Evolutionary conservation across 257 asterid genomes (phyloP).

Genomic region (Marsdenia floribunda): DNA sequence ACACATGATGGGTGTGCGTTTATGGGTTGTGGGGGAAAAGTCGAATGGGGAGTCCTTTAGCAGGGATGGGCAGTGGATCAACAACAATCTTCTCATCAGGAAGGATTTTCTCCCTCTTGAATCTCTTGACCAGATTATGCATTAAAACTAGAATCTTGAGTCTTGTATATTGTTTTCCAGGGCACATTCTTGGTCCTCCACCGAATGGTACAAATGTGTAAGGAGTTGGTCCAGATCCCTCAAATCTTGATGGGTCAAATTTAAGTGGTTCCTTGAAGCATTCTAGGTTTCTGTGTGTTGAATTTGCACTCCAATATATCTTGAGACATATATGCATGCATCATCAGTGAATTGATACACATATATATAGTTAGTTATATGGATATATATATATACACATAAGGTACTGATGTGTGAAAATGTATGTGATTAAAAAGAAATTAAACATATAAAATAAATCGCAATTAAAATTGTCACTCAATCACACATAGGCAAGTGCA

Average conservation of each 20-base stretch:
- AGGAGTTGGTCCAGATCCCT: slow-evolving; percentile 49
- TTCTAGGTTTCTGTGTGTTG: slow-evolving; percentile 40
- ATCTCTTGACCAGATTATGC: slow-evolving; percentile 44
- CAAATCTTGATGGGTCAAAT: slow-evolving; percentile 49
- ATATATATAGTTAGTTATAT: too few species aligned
- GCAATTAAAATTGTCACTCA: too few species aligned
- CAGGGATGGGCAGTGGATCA: slow-evolving; percentile 42
- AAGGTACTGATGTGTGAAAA: too few species aligned
- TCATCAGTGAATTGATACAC: too few species aligned
- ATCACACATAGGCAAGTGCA: too few species aligned
- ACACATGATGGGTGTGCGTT: too few species aligned
- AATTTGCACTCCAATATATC: slow-evolving; percentile 48
- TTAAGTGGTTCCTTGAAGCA: slow-evolving; percentile 33
- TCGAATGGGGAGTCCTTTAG: slow-evolving; percentile 39
- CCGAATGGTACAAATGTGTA: slow-evolving; percentile 57
- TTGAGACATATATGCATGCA: too few species aligned
- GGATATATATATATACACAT: too few species aligned
- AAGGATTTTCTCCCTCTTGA: slow-evolving; percentile 36
- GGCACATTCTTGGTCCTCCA: slow-evolving; percentile 60
- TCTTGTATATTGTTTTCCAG: slow-evolving; percentile 45
- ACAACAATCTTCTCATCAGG: slow-evolving; percentile 45
- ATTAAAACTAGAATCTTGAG: slow-evolving; percentile 49
- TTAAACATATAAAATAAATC: too few species aligned
- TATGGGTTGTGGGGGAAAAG: slow-evolving; percentile 38
- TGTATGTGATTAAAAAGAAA: too few species aligned